These are phyloP conservation scores for Coemansia javaensis DNA, from an alignment of 192 early-diverging fungal genomes.

Conservation along the genomic window DNA sequence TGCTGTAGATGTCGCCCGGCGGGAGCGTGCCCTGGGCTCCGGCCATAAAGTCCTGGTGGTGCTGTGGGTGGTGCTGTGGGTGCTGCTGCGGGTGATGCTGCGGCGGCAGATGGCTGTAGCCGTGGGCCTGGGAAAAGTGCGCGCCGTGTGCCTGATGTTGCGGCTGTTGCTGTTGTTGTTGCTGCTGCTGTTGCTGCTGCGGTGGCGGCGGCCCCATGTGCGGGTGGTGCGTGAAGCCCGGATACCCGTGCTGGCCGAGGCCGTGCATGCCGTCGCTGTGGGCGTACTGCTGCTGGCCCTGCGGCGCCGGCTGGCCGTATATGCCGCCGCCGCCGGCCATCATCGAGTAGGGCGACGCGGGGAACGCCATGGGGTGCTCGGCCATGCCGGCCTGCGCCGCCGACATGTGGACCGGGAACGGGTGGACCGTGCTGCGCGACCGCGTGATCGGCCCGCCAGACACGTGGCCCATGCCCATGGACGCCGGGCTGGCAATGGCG, in stretches of 20 bases:
- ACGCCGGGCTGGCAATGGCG: conserved; percentile 16
- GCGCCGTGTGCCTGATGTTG: conserved; percentile 2
- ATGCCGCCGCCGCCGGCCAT: conserved; percentile 19
- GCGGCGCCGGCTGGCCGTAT: conserved; percentile 20
- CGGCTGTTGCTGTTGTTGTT: background rate
- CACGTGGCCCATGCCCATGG: conserved; percentile 20
- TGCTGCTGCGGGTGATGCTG: conserved; percentile 3
- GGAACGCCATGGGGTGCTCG: conserved; percentile 40
- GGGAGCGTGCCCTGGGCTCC: conserved; percentile 18
- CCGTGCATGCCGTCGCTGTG: conserved; percentile 3
- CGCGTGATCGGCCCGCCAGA: conserved; percentile 38
- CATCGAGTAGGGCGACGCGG: conserved; percentile 43
- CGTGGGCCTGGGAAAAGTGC: background rate
- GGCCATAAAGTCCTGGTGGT: conserved; percentile 19
- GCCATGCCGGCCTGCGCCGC: conserved; percentile 6
- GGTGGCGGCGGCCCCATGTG: conserved; percentile 11
- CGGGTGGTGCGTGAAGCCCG: conserved; percentile 4
- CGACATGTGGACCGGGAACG: conserved; percentile 37
- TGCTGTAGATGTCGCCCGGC: conserved; percentile 25
- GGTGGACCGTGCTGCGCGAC: conserved; percentile 40
- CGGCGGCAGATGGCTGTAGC: conserved; percentile 4
- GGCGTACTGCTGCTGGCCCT: conserved; percentile 14
- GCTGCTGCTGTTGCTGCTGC: conserved; percentile 2
- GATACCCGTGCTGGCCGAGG: conserved; percentile 1
- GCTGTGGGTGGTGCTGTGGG: conserved; percentile 3